Evolutionary conservation across 1,284 basidiomycete genomes (phyloP).

Genomic region (Irpex sp.): DNA sequence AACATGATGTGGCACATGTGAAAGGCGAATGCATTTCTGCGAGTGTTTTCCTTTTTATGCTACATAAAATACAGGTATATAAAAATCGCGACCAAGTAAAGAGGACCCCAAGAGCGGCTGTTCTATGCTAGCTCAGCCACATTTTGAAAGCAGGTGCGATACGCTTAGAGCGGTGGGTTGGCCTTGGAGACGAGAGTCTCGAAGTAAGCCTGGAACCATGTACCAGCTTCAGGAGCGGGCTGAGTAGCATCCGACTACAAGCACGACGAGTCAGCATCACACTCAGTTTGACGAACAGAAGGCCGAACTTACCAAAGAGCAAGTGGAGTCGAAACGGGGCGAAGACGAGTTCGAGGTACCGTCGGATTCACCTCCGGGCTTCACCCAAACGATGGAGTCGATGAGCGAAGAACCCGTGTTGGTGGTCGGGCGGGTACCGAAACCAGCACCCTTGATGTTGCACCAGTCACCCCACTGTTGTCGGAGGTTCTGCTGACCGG

Average conservation of each 20-base stretch:
- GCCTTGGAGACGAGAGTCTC: conserved; percentile 48
- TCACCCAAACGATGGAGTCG: conserved; percentile 65
- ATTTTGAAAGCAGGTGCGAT: neutral
- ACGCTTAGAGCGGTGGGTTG: conserved; percentile 12
- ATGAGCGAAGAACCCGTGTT: conserved; percentile 53
- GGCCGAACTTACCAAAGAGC: conserved; percentile 38
- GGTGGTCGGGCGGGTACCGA: conserved; percentile 56
- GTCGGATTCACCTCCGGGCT: conserved; percentile 67
- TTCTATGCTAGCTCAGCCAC: neutral
- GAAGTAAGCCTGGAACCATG: conserved; percentile 66
- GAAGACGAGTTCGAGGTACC: conserved; percentile 58
- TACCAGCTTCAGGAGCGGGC: conserved; percentile 59
- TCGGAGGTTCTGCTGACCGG: conserved; percentile 59
- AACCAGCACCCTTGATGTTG: conserved; percentile 61
- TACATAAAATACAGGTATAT: conserved; percentile 1
- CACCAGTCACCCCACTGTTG: conserved; percentile 53
- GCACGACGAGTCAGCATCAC: conserved; percentile 3
- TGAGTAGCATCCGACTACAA: conserved; percentile 45
- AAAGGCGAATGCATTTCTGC: neutral
- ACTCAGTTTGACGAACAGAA: neutral
- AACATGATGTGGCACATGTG: neutral
- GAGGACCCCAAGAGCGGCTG: neutral
- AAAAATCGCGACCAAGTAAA: neutral
- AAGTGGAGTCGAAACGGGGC: conserved; percentile 55
- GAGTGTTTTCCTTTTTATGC: neutral